Evolutionary conservation across 2,329 filamentous ascomycete species (phyloP), one percentile per base, ranked within the genome.

Genomic region (Geosmithia morbida): DNA sequence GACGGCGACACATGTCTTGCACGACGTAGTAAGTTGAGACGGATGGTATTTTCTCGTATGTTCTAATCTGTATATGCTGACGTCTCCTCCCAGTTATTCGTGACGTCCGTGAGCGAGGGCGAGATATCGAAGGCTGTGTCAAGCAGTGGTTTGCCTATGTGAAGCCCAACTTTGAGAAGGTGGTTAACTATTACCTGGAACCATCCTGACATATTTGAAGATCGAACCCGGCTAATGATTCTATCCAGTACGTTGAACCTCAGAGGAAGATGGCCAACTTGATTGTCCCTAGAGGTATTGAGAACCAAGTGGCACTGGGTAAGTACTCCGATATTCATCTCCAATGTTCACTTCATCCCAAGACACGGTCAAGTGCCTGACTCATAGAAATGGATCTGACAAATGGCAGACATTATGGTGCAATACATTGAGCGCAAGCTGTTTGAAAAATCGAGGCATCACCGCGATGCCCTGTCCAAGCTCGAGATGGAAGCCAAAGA

Each of bases 121-220:
- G 92, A 59, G 90, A 95, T 58, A 85, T 97, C 48, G 85, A 96
- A 60, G 92, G 92, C 41, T 90, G 89, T 58, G 89, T 98, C 62
- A 97, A 97, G 65, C 92, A 98, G 63, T 98, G 92, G 92, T 96
- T 97, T 61, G 70, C 69, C 11, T 98, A 85, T 60, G 92, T 98
- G 42, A 98, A 98, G 65, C 92, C 92, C 2, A 97, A 97, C 59
- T 97, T 94, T 57, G 85, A 90, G 62, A 87, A 84, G 65, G 75
- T 74, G 58, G 30, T 18, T 29, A 16, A 19, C 19, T 13, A 6
- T 26, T 11, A 16, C 10, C 17, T 42, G n/a, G 10, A n/a, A 17
- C 22, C 22, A 4, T 26, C 22, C 8, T 8, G 22, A 26, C 22
- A 26, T 26, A 26, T 8, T 26, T 26, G 4, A 4, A 26, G 22